Evolutionary conservation across 2,329 filamentous ascomycete genomes (phyloP).

Genomic region (Aspergillus sp.): DNA sequence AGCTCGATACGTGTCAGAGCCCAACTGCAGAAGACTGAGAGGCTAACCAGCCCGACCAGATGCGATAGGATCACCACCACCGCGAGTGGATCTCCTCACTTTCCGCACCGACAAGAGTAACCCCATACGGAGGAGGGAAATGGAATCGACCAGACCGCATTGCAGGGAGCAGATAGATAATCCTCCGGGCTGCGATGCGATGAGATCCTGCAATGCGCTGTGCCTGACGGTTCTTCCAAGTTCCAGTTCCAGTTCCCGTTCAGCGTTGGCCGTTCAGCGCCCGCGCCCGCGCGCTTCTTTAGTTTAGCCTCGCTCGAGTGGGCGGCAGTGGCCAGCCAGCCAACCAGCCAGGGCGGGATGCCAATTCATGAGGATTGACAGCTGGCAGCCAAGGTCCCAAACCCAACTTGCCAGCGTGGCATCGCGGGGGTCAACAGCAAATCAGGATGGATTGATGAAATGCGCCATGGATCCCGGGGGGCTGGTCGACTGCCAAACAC

Average conservation of each 20-base stretch:
- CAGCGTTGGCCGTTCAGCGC: no score
- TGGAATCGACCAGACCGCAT: slow-evolving; percentile 8
- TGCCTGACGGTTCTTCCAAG: background rate
- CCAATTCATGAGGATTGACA: slow-evolving; percentile 24
- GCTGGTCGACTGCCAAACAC: slow-evolving; percentile 6
- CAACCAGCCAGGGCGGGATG: no score
- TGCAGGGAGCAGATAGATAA: slow-evolving; percentile 11
- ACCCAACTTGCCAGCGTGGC: slow-evolving; percentile 33
- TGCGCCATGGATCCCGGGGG: slow-evolving; percentile 7
- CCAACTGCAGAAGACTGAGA: slow-evolving; percentile 35
- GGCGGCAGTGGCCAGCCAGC: slow-evolving; percentile 12
- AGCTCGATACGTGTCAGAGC: slow-evolving; percentile 36
- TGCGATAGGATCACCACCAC: slow-evolving; percentile 28
- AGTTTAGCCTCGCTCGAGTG: slow-evolving; percentile 23
- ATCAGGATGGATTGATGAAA: slow-evolving; percentile 13
- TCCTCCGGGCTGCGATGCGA: background rate
- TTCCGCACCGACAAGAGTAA: slow-evolving; percentile 16
- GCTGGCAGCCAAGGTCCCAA: slow-evolving; percentile 23
- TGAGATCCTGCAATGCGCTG: slow-evolving; percentile 2
- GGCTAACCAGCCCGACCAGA: slow-evolving; percentile 28
- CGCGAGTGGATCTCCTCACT: slow-evolving; percentile 29
- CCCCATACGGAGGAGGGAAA: slow-evolving; percentile 12
- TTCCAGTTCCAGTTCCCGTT: background rate
- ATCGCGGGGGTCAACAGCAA: slow-evolving; percentile 20
- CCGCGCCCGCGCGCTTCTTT: slow-evolving; percentile 25